These are phyloP conservation scores for Populus simonii DNA, from an alignment of 345 rosid genomes.

Conservation along the genomic window DNA sequence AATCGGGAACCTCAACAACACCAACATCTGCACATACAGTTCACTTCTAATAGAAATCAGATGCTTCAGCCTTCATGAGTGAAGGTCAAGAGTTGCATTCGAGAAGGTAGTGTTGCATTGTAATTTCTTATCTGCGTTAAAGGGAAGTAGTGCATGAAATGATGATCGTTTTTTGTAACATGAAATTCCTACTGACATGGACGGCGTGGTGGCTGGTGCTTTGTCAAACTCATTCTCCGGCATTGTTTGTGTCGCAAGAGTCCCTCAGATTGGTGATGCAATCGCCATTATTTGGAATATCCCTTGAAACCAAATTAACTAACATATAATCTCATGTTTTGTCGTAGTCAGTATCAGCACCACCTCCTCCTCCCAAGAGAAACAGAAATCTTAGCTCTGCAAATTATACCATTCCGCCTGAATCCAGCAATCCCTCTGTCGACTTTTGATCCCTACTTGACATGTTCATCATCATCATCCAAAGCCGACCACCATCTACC, in stretches of 20 bases:
- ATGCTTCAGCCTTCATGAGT: no score
- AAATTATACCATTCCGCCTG: constrained; percentile 35
- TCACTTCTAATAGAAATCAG: neutral
- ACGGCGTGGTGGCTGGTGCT: neutral
- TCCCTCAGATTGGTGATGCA: neutral
- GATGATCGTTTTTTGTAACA: no score
- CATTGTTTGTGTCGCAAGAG: neutral
- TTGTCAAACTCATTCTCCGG: neutral
- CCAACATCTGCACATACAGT: neutral
- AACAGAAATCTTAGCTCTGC: neutral
- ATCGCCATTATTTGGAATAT: neutral
- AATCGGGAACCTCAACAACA: neutral
- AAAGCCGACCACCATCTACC: neutral
- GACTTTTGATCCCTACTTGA: constrained; percentile 18
- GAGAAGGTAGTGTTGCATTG: neutral
- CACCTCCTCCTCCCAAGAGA: neutral
- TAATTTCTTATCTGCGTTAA: no score
- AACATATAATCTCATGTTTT: neutral
- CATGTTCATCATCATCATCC: neutral
- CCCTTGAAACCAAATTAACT: neutral
- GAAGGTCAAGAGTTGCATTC: no score
- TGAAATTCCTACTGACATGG: neutral
- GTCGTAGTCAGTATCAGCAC: constrained; percentile 1
- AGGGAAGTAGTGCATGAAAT: no score
- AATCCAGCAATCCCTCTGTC: constrained; percentile 28